Conservation (phyloP, 371 early-diverging fungal species). For the Zopfochytrium polystomum region DNA sequence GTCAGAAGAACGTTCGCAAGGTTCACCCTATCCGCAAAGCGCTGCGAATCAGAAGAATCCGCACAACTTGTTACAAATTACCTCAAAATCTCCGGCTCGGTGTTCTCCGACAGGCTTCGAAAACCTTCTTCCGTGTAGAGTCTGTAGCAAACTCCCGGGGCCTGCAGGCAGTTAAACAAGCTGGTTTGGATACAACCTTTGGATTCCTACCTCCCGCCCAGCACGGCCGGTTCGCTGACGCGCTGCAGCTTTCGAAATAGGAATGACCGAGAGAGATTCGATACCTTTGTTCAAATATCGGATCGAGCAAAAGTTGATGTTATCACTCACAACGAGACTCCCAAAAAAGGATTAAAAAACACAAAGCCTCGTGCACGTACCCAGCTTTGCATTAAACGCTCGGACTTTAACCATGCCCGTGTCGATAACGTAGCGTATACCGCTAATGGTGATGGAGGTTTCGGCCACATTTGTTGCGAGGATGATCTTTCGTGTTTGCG, state of each 20-base stretch:
- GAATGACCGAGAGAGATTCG: slow-evolving; percentile 81
- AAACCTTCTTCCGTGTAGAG: slow-evolving; percentile 90
- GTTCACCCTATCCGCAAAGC: slow-evolving; percentile 57
- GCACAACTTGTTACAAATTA: slow-evolving; percentile 7
- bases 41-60: not conserved
- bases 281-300: slow-evolving; percentile 38
- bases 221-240: slow-evolving; percentile 96
- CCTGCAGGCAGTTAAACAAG: no score
- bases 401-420: slow-evolving; percentile 66
- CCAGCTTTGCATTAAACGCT: slow-evolving; percentile 39
- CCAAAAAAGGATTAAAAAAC: not conserved
- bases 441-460: slow-evolving; percentile 83
- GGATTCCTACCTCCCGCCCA: slow-evolving; percentile 93
- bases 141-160: slow-evolving; percentile 83
- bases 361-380: no score
- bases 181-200: no score
- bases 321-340: not conserved
- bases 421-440: slow-evolving; percentile 78
- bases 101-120: slow-evolving; percentile 72
- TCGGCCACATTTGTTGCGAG: slow-evolving; percentile 88
- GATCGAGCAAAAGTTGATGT: no score
- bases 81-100: slow-evolving; percentile 92
- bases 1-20: slow-evolving; percentile 80
- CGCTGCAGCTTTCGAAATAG: slow-evolving; percentile 92
- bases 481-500: slow-evolving; percentile 67